Percentiles rank a stretch among this genome's conserved stretches.
These are phyloP conservation scores for Cyclospora cayetanensis DNA, from an alignment of 169 alveolate genomes.

Conservation along the genomic window DNA sequence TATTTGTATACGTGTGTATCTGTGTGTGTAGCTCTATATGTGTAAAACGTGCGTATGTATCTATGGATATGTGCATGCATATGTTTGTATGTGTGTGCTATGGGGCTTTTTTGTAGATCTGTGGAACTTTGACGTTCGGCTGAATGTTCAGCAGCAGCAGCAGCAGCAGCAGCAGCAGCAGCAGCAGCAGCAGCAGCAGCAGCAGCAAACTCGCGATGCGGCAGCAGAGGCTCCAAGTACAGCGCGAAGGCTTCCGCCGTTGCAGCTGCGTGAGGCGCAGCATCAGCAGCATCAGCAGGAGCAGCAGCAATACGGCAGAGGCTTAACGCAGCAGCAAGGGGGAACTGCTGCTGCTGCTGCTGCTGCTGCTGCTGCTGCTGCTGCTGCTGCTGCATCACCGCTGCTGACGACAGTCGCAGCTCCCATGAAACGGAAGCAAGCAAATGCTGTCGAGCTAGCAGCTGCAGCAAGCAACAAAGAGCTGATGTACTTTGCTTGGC, in stretches of 20 bases:
- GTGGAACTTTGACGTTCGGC: neutral
- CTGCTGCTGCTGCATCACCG: no score
- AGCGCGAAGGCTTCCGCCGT: neutral
- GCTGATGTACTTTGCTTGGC: conserved; percentile 8
- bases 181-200: neutral
- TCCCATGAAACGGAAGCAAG: neutral
- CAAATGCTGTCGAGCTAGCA: neutral
- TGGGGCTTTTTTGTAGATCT: neutral
- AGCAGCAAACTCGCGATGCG: neutral
- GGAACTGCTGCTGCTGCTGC: no score
- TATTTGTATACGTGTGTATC: no score
- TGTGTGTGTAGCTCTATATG: no score
- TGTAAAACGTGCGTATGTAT: no score
- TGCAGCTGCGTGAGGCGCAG: neutral
- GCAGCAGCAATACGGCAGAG: neutral
- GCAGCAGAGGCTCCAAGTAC: neutral
- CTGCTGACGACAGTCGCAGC: neutral
- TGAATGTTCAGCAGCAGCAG: conserved; percentile 6
- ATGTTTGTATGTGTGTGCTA: neutral
- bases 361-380: no score
- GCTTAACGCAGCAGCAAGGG: no score
- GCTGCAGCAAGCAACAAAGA: conserved; percentile 36
- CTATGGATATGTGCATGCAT: neutral
- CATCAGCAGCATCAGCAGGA: conserved; percentile 11
- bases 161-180: neutral